Evolutionary conservation across 1,284 basidiomycete genomes (phyloP).

Genomic region (Apiotrichum gamsii): DNA sequence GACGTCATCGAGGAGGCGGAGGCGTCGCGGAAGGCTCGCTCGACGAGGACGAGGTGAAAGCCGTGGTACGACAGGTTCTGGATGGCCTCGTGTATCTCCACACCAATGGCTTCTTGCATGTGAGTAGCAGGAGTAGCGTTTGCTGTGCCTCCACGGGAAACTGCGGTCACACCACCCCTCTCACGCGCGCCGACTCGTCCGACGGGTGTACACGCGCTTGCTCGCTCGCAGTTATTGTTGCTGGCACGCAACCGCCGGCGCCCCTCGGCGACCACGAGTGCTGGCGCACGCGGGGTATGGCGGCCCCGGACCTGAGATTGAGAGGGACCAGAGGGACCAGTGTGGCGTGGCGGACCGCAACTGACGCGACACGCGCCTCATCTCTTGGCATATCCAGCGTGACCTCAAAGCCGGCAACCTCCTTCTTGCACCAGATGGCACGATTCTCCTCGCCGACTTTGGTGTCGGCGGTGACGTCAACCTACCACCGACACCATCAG

Average conservation of each 20-base stretch:
- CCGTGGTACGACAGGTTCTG: slow-evolving; percentile 70
- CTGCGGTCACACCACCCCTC: too few relatives aligned
- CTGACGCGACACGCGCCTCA: background rate
- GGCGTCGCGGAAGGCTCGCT: slow-evolving; percentile 5
- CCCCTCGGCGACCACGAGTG: too few relatives aligned
- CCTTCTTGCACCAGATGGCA: slow-evolving; percentile 70
- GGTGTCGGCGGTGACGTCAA: slow-evolving; percentile 57
- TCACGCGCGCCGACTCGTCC: too few relatives aligned
- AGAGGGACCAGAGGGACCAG: too few relatives aligned
- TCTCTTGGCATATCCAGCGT: slow-evolving; percentile 24
- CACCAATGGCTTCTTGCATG: slow-evolving; percentile 79
- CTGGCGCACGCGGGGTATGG: too few relatives aligned
- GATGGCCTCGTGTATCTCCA: slow-evolving; percentile 81
- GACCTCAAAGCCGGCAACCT: slow-evolving; percentile 71
- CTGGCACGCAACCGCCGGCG: too few relatives aligned
- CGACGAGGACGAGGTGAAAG: slow-evolving; percentile 41
- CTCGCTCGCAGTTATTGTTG: too few relatives aligned
- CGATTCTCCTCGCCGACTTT: slow-evolving; percentile 86
- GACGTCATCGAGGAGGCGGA: background rate
- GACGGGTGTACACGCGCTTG: too few relatives aligned
- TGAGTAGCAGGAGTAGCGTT: too few relatives aligned
- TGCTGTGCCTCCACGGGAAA: too few relatives aligned
- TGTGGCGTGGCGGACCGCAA: too few relatives aligned
- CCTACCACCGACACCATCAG: slow-evolving; percentile 14
- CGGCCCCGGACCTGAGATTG: too few relatives aligned